phyloP scores from a whole-genome alignment of 441 rosid species.

The Erodium moschatum region DNA sequence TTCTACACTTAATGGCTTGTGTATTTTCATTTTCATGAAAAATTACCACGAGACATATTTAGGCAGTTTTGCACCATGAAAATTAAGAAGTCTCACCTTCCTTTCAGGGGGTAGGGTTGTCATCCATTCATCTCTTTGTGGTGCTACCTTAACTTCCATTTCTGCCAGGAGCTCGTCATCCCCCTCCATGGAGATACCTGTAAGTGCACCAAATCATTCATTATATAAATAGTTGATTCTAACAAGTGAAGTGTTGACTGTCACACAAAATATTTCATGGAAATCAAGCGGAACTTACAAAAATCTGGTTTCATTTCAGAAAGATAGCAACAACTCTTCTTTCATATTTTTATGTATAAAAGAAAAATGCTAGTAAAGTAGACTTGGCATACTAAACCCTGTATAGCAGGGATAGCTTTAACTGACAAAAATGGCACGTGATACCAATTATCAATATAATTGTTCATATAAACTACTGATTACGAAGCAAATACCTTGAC shows the following conservation, averaged over 20 bases:
- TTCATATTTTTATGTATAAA: background rate
- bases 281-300: background rate
- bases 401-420: no score
- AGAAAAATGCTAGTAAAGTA: background rate
- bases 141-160: conserved; percentile 54
- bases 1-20: no score
- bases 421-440: no score
- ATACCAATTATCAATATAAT: no score
- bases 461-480: no score
- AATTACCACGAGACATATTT: no score
- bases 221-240: conserved; percentile 12
- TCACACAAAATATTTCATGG: background rate
- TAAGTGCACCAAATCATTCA: conserved; percentile 17
- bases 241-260: background rate
- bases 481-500: background rate
- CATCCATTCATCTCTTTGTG: conserved; percentile 95
- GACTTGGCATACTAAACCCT: background rate
- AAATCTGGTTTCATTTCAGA: background rate
- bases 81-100: conserved; percentile 41
- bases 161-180: conserved; percentile 80
- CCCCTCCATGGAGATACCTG: conserved; percentile 95
- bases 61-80: background rate
- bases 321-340: background rate
- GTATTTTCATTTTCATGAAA: no score
- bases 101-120: conserved; percentile 89